Base-by-base conservation (phyloP, 108 stramenopile species). In the Halocafeteria seosinensis region DNA sequence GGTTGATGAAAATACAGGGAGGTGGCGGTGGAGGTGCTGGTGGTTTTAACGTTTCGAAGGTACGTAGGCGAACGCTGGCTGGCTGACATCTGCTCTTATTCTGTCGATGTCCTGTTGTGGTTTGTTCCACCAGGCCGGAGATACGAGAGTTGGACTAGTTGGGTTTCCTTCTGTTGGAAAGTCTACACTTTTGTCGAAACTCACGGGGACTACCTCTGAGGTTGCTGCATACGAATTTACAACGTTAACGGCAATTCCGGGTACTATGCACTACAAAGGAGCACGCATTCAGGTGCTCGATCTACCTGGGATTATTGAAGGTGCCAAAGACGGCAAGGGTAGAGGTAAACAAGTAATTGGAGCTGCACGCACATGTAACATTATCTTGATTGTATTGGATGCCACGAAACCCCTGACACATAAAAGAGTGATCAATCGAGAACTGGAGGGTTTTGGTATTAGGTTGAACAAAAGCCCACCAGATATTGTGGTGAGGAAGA, bases 151-250 rank as follows among this genome's bases (percentile, higher is more conserved):
- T 42, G 95, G 87, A 6, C 60, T 92, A 8, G 73, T 95, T 23
- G 97, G 97, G n/a, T 99, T 99, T 73, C 97, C 97, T 2, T 87
- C 85, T 3, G 97, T 99, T 21, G 97, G 97, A 24, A 99, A 99
- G 76, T 83, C 81, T 5, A 95, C 97, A 4, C 69, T 99, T 28
- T 68, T 99, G 55, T 95, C 92, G 51, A 76, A 77, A 17, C 71
- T 99, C 9, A 99, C 97, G 0, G 94, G 93, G 12, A 96, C 94
- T 0, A 71, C 80, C 59, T 81, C 78, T 37, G 88, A 90, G 68
- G 92, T 92, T 6, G 94, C 94, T 5, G 91, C 87, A 0, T 95
- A 95, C 67, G 94, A 95, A 72, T 99, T 99, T 71, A 99, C 97
- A 5, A 99, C 97, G 5, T 74, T 99, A 29, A 95, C 93, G 0